Evolutionary conservation across 768 basidiomycete species (phyloP), one percentile per base, ranked within the genome.

Genomic region (Pisolithus tinctorius): DNA sequence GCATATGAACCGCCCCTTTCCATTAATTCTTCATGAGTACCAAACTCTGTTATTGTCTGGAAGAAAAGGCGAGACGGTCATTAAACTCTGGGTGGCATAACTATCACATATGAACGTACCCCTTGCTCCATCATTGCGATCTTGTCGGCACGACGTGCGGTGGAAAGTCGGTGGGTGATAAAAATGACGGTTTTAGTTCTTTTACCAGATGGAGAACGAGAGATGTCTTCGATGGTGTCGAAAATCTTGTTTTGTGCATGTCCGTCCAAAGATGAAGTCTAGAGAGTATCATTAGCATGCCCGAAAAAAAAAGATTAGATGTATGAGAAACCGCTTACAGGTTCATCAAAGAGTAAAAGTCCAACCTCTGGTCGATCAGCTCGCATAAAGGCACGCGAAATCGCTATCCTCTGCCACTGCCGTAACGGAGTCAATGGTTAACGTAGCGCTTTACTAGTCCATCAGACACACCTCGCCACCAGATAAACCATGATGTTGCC

Each of bases 341-440:
- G 88, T 70, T 92, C 88, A 65, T 94, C 92, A 61, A 93, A 86
- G 39, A 93, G 67, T 30, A 93, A 71, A 13, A 93, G 69, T 67
- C 93, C 88, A 25, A 88, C 79, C 56, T 83, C 81, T 20, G 81
- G 86, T 61, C 79, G 81, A 60, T 74, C 78, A 45, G 87, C 85
- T 53, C 90, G 75, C 86, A 93, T 89, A 60, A 93, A 93, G 14
- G 89, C 87, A 45, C 92, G 79, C 44, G 90, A 86, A 45, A 93
- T 78, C 16, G 92, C 90, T 51, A 94, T 79, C 58, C 87, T 74
- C 69, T 92, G 89, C 90, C 90, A 92, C 87, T 91, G 62, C 31
- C 56, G 60, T 55, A 51, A 52, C 47, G 49, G 27, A 34, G 50
- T 65, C 31, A 56, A 23, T 42, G 13, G 29, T 46, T 49, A 0